Evolutionary conservation across 345 rosid species (phyloP), one percentile per base, ranked within the genome.

Genomic region (Linum lewisii): DNA sequence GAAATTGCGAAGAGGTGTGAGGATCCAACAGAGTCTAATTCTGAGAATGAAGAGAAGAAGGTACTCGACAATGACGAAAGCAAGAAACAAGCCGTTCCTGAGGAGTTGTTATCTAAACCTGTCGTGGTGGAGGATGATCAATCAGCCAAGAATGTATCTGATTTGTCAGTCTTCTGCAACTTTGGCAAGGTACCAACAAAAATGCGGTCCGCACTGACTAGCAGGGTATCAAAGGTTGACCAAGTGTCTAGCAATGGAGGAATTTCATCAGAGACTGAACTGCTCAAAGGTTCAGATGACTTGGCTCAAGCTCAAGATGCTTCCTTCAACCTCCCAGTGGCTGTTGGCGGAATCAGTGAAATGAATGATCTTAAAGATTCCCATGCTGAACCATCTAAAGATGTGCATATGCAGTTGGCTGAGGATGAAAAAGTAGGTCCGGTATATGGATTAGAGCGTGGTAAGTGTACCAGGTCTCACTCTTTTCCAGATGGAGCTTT

Each of bases 161-260:
- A 79, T 79, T 80, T 93, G 69, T 78, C 81, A 22, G 63, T 79
- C 23, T 72, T 84, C 29, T 82, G 99, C 73, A 93, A 81, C 62
- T 84, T 93, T 59, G 77, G 77, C 60, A 93, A 93, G 69, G 78
- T 93, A 60, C 94, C 95, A 51, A 93, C 95, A 15, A 93, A 73
- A 77, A 85, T 72, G 3, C 95, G 97, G 49, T 85, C 99, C 59
- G 79, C 95, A 56, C 69, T 87, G 74, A 71, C 79, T 58, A 57
- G 32, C 24, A 81, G 75, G 70, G 68, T 58, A 36, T 52, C 73
- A 57, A 85, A 77, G 73, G 70, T 47, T 62, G 73, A 80, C 51
- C 50, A 59, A 23, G 64, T 72, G 76, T 64, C 72, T 52, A 72
- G 54, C 21, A 73, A 66, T 51, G 83, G 66, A 57, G 81, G 66